Evolutionary conservation across 768 basidiomycete genomes (phyloP).

Genomic region (Lactarius tabidus): DNA sequence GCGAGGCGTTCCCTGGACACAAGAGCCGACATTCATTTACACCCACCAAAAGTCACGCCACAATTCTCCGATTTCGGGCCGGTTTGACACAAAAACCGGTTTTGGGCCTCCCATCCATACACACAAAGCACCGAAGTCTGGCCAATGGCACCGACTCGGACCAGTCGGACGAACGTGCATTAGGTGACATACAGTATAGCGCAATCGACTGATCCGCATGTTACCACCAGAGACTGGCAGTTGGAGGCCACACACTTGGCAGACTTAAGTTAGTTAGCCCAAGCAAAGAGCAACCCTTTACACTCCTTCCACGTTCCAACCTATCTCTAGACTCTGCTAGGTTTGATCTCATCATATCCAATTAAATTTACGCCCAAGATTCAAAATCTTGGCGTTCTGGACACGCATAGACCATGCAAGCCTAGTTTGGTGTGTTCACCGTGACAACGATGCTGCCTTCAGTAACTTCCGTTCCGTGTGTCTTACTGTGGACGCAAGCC

Average conservation of each 20-base stretch:
- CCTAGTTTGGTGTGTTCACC: neutral
- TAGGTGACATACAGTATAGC: neutral
- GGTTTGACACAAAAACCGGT: neutral
- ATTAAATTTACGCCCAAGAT: neutral
- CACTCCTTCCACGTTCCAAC: neutral
- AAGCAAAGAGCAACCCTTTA: no score
- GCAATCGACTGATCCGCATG: neutral
- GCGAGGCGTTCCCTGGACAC: neutral
- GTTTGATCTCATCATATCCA: neutral
- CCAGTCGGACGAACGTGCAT: neutral
- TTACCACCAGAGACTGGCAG: neutral
- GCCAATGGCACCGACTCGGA: neutral
- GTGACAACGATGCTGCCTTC: neutral
- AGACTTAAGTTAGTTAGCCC: no score
- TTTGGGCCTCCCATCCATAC: neutral
- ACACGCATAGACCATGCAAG: neutral
- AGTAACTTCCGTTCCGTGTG: neutral
- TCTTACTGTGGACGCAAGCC: neutral
- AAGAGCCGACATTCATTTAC: neutral
- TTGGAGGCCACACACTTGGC: neutral
- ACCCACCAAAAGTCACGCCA: constrained; percentile 1
- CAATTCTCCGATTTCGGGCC: constrained; percentile 13
- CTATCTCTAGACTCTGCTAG: neutral
- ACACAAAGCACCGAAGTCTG: neutral
- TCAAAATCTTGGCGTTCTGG: neutral